These are phyloP conservation scores for Kluyveromyces wickerhamii DNA, from an alignment of 805 yeast species.

Conservation along the genomic window DNA sequence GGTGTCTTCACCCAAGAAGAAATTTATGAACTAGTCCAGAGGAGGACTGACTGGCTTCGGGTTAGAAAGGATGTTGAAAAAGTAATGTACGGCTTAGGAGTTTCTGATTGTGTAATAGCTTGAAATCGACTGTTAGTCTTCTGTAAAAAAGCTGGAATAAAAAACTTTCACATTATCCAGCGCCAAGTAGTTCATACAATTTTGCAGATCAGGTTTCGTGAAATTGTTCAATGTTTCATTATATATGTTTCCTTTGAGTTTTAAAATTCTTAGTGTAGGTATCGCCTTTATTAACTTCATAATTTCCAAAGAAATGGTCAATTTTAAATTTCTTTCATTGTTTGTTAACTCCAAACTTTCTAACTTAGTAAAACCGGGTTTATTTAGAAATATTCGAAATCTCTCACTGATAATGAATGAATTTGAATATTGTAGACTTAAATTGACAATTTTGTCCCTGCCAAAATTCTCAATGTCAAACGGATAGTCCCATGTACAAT, in stretches of 20 bases:
- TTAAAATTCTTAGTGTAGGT: constrained; percentile 25
- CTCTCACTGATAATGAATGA: constrained; percentile 32
- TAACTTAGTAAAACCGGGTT: constrained; percentile 23
- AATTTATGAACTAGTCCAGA: constrained; percentile 82
- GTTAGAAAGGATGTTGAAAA: constrained; percentile 79
- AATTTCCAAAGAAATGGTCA: constrained; percentile 28
- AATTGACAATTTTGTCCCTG: constrained; percentile 15
- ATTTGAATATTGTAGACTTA: constrained; percentile 24
- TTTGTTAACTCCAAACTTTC: constrained; percentile 25
- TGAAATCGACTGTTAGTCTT: constrained; percentile 20
- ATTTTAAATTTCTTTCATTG: constrained; percentile 19
- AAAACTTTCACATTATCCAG: constrained; percentile 29
- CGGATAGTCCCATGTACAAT: constrained; percentile 55
- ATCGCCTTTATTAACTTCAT: constrained; percentile 28
- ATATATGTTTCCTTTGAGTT: constrained; percentile 28
- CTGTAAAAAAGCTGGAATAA: constrained; percentile 27
- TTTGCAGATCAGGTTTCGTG: constrained; percentile 22
- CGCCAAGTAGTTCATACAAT: constrained; percentile 22
- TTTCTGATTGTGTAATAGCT: constrained; percentile 64
- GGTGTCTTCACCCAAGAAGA: constrained; percentile 91
- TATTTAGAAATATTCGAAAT: constrained; percentile 25
- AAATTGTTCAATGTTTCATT: constrained; percentile 29
- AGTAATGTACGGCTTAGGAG: constrained; percentile 87
- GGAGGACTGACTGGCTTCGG: constrained; percentile 78
- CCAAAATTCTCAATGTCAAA: constrained; percentile 34